Evolutionary conservation across 768 basidiomycete species (phyloP).

Genomic region (Rhodocollybia butyracea): DNA sequence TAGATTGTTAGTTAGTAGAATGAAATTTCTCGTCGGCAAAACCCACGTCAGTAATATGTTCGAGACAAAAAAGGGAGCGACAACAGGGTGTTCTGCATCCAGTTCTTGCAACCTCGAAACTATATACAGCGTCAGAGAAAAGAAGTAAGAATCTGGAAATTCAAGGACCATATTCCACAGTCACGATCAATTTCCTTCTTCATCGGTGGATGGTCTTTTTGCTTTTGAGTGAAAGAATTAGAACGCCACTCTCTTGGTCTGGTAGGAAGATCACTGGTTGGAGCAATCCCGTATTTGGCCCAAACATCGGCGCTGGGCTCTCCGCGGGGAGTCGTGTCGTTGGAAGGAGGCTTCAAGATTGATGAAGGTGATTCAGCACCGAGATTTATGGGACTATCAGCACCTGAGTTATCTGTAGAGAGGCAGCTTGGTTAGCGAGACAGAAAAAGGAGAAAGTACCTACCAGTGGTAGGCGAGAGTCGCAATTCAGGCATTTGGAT

Average conservation of each 20-base stretch:
- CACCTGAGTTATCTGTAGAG: background rate
- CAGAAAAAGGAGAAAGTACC: background rate
- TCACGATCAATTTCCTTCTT: background rate
- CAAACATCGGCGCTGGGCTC: background rate
- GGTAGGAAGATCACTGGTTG: background rate
- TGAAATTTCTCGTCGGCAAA: background rate
- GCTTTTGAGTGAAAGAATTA: background rate
- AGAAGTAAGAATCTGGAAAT: background rate
- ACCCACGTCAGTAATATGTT: conserved; percentile 1
- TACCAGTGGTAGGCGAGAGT: conserved; percentile 1
- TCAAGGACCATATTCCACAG: conserved; percentile 1
- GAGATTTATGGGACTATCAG: background rate
- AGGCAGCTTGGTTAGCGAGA: background rate
- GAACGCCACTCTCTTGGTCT: conserved; percentile 5
- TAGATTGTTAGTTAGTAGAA: background rate
- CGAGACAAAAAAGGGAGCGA: background rate
- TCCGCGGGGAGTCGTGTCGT: background rate
- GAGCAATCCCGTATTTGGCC: background rate
- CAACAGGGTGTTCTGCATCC: background rate
- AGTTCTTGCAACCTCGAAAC: background rate
- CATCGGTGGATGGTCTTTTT: background rate
- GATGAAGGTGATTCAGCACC: background rate
- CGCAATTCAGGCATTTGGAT: conserved; percentile 1
- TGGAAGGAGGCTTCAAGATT: background rate
- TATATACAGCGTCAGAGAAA: background rate